A percentile compares a stretch with the other conserved stretches of the same genome.
phyloP scores from a whole-genome alignment of 2,329 filamentous ascomycete genomes.

The Claviceps cyperi region DNA sequence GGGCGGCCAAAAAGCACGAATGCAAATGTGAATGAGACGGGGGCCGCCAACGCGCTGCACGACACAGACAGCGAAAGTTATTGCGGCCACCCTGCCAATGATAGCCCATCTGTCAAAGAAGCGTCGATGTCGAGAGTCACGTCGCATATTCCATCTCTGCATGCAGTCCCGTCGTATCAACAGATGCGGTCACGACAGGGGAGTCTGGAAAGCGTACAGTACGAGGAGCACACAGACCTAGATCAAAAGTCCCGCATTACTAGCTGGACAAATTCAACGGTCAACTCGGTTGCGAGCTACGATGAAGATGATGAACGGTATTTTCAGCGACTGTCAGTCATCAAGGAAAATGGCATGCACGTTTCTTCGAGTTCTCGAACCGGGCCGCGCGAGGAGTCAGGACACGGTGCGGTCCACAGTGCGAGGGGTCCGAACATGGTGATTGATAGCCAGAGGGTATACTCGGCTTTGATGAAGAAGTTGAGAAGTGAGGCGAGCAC shows the following conservation, averaged over 20 bases:
- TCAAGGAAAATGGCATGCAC: slow-evolving; percentile 38
- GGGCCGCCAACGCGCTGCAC: slow-evolving; percentile 5
- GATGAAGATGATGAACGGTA: slow-evolving; percentile 28
- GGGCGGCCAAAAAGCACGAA: slow-evolving; percentile 13
- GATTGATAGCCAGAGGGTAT: slow-evolving; percentile 44
- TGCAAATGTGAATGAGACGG: slow-evolving; percentile 4
- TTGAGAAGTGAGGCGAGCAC: slow-evolving; percentile 25
- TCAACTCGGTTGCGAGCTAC: slow-evolving; percentile 36
- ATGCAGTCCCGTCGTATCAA: slow-evolving; percentile 30
- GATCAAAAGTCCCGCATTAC: slow-evolving; percentile 52
- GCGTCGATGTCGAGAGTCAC: slow-evolving; percentile 32
- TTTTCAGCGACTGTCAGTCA: slow-evolving; percentile 46
- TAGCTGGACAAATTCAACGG: slow-evolving; percentile 55
- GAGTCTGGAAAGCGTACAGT: slow-evolving; percentile 36
- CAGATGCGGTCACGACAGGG: slow-evolving; percentile 37
- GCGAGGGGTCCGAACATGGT: slow-evolving; percentile 10
- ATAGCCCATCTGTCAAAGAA: slow-evolving; percentile 22
- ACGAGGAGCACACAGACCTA: slow-evolving; percentile 22
- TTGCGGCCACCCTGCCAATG: slow-evolving; percentile 20
- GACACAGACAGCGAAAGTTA: slow-evolving; percentile 14
- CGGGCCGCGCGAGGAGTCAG: not conserved
- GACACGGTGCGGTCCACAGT: slow-evolving; percentile 4
- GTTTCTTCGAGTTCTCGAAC: slow-evolving; percentile 22
- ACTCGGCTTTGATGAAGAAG: slow-evolving; percentile 48
- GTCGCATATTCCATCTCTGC: slow-evolving; percentile 35